Percentiles rank a stretch among this genome's conserved stretches.
phyloP scores from a whole-genome alignment of 2,329 filamentous ascomycete species.

The Trichoderma arundinaceum region DNA sequence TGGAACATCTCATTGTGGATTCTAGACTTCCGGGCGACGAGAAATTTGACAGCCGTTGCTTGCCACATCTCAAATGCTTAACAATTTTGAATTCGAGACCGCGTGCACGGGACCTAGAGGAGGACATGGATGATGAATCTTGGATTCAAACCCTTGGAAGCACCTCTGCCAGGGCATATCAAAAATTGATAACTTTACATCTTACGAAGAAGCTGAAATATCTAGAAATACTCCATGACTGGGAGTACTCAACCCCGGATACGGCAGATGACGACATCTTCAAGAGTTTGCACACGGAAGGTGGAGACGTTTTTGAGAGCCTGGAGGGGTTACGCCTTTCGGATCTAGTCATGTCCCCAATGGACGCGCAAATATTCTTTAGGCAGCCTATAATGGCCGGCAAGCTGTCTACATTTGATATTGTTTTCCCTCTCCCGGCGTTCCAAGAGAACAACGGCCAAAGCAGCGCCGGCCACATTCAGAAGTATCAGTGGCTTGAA shows the following conservation, averaged over 20 bases:
- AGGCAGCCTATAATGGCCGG: slow-evolving; percentile 38
- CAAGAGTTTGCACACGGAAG: neutral
- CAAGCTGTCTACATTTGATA: slow-evolving; percentile 45
- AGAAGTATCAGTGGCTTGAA: slow-evolving; percentile 45
- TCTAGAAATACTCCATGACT: slow-evolving; percentile 42
- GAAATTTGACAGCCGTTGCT: slow-evolving; percentile 1
- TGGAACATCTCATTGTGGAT: slow-evolving; percentile 2
- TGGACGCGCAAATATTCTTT: slow-evolving; percentile 38
- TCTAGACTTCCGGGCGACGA: neutral
- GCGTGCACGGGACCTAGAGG: neutral
- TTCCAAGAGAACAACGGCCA: slow-evolving; percentile 37
- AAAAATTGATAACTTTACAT: slow-evolving; percentile 14
- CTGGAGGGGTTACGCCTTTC: slow-evolving; percentile 42
- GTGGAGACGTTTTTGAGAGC: slow-evolving; percentile 35
- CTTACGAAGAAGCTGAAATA: slow-evolving; percentile 37
- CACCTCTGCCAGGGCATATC: neutral
- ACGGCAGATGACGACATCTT: neutral
- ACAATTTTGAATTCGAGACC: slow-evolving; percentile 3
- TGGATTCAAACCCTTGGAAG: neutral
- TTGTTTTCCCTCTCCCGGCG: slow-evolving; percentile 44
- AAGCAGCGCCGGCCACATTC: slow-evolving; percentile 41
- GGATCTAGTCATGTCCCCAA: slow-evolving; percentile 37
- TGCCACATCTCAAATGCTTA: slow-evolving; percentile 6
- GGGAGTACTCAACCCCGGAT: neutral
- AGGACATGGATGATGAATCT: neutral